Percentiles rank a stretch among this genome's conserved stretches.
Conservation (phyloP, 2,329 filamentous ascomycete species). For the Penicillium sp. region DNA sequence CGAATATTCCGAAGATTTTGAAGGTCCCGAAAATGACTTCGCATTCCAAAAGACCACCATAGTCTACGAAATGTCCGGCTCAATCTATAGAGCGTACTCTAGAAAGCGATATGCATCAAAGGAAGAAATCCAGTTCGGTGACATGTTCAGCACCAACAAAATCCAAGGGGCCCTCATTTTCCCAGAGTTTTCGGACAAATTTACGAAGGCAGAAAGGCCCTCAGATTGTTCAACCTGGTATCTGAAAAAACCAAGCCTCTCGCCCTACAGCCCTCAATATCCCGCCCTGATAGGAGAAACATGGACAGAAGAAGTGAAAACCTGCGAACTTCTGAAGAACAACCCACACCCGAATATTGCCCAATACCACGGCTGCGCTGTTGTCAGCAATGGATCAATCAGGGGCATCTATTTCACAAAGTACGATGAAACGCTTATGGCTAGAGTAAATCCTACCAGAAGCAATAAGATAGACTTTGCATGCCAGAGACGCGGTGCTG, state of each 20-base stretch:
- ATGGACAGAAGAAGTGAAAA: constrained; percentile 1
- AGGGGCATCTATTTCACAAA: constrained; percentile 3
- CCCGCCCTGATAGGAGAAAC: background rate
- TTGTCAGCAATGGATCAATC: background rate
- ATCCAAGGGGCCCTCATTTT: background rate
- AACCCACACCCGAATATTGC: constrained; percentile 6
- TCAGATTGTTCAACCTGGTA: background rate
- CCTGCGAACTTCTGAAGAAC: constrained; percentile 1
- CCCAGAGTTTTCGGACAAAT: constrained; percentile 3
- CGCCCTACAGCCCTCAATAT: background rate
- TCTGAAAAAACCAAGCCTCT: constrained; percentile 6
- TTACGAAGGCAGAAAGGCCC: background rate
- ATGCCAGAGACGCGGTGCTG: background rate
- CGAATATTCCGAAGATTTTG: constrained; percentile 7
- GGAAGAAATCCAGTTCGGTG: background rate
- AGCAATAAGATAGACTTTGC: background rate
- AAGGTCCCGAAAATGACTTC: background rate
- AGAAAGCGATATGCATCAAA: background rate
- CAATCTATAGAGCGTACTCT: constrained; percentile 2
- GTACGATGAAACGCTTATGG: constrained; percentile 7
- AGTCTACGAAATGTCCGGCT: constrained; percentile 2
- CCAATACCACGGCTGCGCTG: constrained; percentile 5
- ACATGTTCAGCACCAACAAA: constrained; percentile 5
- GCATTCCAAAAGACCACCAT: constrained; percentile 1
- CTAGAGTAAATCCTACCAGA: background rate